A percentile compares a stretch with the other conserved stretches of the same genome.
Conservation (phyloP, 2,329 filamentous ascomycete species). For the Microdochium trichocladiopsis region DNA sequence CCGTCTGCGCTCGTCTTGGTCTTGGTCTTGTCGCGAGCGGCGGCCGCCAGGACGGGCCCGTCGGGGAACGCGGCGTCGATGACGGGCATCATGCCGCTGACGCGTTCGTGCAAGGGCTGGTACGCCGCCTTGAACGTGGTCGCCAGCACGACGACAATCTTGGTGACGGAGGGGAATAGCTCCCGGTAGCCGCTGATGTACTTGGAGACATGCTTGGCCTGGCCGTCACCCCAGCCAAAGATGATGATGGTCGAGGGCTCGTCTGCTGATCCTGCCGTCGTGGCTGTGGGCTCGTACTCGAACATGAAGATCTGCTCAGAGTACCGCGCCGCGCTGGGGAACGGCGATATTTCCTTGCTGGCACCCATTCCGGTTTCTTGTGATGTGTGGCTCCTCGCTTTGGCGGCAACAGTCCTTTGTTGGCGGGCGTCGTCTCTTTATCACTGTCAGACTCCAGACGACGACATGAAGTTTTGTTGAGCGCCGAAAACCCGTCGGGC, state of each 20-base stretch:
- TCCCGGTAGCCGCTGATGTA: constrained; percentile 44
- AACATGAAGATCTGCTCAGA: constrained; percentile 40
- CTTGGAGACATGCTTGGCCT: constrained; percentile 46
- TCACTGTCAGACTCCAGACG: too few species aligned
- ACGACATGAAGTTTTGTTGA: too few species aligned
- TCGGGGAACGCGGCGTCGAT: constrained; percentile 28
- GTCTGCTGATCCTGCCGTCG: constrained; percentile 7
- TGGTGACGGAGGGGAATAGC: constrained; percentile 38
- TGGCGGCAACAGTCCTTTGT: too few species aligned
- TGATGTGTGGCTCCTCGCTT: not conserved
- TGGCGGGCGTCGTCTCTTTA: too few species aligned
- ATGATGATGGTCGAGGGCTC: constrained; percentile 41
- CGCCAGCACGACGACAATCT: constrained; percentile 43
- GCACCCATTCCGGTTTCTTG: not conserved
- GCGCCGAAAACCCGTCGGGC: too few species aligned
- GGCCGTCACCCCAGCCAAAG: constrained; percentile 51
- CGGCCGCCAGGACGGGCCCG: not conserved
- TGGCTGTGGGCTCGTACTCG: constrained; percentile 20
- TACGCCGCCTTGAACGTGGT: constrained; percentile 39
- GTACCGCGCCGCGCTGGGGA: constrained; percentile 38
- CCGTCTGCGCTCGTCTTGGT: constrained; percentile 18
- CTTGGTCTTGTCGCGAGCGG: constrained; percentile 11
- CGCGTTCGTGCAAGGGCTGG: constrained; percentile 32
- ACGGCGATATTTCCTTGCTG: constrained; percentile 4
- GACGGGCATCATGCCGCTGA: constrained; percentile 36